Conservation (phyloP, 768 basidiomycete species). For the Trametes punicea region DNA sequence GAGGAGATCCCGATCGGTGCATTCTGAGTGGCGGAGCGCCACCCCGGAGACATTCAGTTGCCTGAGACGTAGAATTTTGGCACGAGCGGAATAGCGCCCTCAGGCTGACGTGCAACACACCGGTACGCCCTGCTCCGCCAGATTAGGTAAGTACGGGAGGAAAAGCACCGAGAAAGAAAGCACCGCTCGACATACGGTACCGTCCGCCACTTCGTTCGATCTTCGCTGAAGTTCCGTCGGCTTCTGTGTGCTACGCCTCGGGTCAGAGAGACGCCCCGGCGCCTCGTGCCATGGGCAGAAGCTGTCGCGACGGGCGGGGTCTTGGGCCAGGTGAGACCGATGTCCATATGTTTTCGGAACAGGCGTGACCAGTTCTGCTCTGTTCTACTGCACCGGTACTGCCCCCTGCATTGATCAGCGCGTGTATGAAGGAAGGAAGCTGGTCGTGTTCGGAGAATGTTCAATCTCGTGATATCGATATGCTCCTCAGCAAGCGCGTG, state of each 20-base stretch:
- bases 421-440: neutral
- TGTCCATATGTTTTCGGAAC: slow-evolving; percentile 1
- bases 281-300: neutral
- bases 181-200: neutral
- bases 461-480: slow-evolving; percentile 9
- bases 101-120: neutral
- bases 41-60: neutral
- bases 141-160: neutral
- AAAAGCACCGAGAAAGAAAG: neutral
- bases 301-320: neutral
- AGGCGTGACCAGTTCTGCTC: slow-evolving; percentile 13
- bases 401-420: slow-evolving; percentile 3
- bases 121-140: neutral
- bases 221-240: neutral
- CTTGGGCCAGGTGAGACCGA: slow-evolving; percentile 2
- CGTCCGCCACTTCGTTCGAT: neutral
- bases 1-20: neutral
- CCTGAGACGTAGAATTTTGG: neutral
- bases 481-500: neutral
- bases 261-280: neutral
- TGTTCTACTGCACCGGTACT: no score
- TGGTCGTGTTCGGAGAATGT: neutral
- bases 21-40: neutral
- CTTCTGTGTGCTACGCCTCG: neutral
- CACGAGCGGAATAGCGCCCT: no score